These are phyloP conservation scores for carrot (Daucus carota) DNA, from an alignment of 129 eudicot genomes.

Conservation along the genomic window DNA sequence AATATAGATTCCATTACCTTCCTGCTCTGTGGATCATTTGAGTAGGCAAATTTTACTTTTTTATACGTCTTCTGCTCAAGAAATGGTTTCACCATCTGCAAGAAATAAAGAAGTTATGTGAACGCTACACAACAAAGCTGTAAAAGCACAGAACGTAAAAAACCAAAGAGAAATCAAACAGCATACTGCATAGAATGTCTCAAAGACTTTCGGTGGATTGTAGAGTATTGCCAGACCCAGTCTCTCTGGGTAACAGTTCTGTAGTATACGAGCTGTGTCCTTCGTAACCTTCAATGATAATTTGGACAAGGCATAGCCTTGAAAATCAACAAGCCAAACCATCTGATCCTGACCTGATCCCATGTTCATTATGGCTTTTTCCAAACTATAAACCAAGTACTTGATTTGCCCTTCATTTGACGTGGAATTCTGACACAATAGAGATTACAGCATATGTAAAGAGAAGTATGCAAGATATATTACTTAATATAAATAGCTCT, in stretches of 20 bases:
- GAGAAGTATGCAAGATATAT: too few species aligned
- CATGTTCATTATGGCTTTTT: conserved; percentile 19
- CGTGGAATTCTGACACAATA: conserved; percentile 15
- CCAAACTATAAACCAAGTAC: conserved; percentile 32
- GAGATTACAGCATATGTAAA: neutral
- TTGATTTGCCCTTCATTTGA: conserved; percentile 26
- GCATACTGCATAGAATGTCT: conserved; percentile 18
- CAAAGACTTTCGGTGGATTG: conserved; percentile 24
- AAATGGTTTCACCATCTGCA: conserved; percentile 33
- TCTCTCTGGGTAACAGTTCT: conserved; percentile 23
- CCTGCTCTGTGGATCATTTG: conserved; percentile 24
- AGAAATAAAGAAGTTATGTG: neutral
- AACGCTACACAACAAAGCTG: neutral
- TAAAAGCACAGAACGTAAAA: neutral
- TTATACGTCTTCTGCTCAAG: conserved; percentile 28
- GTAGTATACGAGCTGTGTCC: conserved; percentile 20
- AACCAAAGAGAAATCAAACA: neutral
- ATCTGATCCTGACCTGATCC: conserved; percentile 28
- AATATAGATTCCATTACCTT: conserved; percentile 32
- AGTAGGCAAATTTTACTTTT: conserved; percentile 27
- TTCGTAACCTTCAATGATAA: conserved; percentile 14
- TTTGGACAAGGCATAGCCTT: conserved; percentile 24
- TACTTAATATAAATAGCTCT: neutral
- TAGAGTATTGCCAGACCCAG: conserved; percentile 23
- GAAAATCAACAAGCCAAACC: conserved; percentile 37